Base-by-base conservation (phyloP, 768 basidiomycete species). In the Symmetrospora coprosmae region DNA sequence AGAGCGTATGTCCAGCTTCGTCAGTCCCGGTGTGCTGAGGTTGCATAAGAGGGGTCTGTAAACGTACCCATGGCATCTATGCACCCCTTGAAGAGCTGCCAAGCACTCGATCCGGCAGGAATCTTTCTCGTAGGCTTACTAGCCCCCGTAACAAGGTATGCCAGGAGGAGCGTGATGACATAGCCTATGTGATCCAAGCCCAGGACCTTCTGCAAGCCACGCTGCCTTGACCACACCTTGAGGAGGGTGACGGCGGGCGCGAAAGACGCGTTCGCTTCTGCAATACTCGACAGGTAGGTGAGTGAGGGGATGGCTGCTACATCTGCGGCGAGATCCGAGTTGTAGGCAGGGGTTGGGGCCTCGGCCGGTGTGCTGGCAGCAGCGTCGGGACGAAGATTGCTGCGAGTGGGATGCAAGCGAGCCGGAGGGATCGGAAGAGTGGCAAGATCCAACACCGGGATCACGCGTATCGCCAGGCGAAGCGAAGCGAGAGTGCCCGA, bases 151-250 rank as follows among this genome's bases (percentile, higher is more conserved):
- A 61, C 33, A 7, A n/a, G 21, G 21, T 30, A 39, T 19, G 17
- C 2, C 30, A 47, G 47, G 4, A 39, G 55, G 33, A 59, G 6
- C 48, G 55, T 14, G 40, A 40, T 23, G 25, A 49, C 28, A 28
- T 39, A 23, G 8, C 37, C 31, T 25, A 52, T 6, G 37, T 17
- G 34, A 41, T 41, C 17, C 14, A 50, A 21, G 38, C 52, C 45
- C 41, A 38, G 9, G 58, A 23, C 43, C n/a, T 66, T 16, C 58
- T 45, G 43, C 59, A 67, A 50, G 55, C 62, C 23, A 46, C 63
- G 64, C 64, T 90, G 85, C 49, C 82, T 81, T 1, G 86, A 87
- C 94, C 94, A 99, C 16, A 91, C 79, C 9, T 87, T 80, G 16
- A 96, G 79, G 0, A 96, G 76, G 0, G 84, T 77, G 8, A 88